Base-by-base conservation (phyloP, 2,329 filamentous ascomycete species). In the Helotiales sp. region DNA sequence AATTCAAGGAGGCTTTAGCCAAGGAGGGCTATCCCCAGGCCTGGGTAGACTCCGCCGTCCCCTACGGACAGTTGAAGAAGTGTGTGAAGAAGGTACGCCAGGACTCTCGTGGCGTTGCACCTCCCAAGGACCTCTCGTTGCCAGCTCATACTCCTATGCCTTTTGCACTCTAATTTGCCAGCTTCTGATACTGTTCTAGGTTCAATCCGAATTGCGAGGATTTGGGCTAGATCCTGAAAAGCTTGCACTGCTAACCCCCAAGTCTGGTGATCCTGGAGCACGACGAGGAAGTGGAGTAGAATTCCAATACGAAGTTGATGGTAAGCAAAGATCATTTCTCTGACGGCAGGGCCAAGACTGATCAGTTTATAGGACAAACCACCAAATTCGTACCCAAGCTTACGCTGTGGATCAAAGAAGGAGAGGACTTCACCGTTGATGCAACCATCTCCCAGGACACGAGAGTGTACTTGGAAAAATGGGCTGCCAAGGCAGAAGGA, bases 31-130 rank as follows among this genome's bases (percentile, higher is more conserved):
- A 91, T 70, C 91, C 91, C 7, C 75, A 82, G 50, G 85, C 87
- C 69, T 87, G 83, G 84, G 75, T 92, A 49, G 81, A 88, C 44
- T 86, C 85, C 27, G 91, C 91, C 49, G 90, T 96, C 61, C 90
- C 89, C 2, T 96, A 96, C 72, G 83, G 87, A 44, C 84, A 91
- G 72, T 82, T 96, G 56, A 96, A 96, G 75, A 96, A 96, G 76
- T 90, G 89, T 74, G 87, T 96, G 70, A 93, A 93, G 70, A 87
- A 87, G 70, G 87, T 96, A 15, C 25, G 49, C 84, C 12, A 24
- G 9, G n/a, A 25, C 25, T 5, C 15, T 5, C n/a, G 8, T 31
- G 9, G 25, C 15, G 22, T 48, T n/a, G 25, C 27, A 4, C 19
- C 19, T 9, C 6, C 29, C 24, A 8, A 15, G n/a, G 25, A 22